Evolutionary conservation across 495 filamentous ascomycete species (phyloP).

Genomic region (Polyplosphaeria fusca): DNA sequence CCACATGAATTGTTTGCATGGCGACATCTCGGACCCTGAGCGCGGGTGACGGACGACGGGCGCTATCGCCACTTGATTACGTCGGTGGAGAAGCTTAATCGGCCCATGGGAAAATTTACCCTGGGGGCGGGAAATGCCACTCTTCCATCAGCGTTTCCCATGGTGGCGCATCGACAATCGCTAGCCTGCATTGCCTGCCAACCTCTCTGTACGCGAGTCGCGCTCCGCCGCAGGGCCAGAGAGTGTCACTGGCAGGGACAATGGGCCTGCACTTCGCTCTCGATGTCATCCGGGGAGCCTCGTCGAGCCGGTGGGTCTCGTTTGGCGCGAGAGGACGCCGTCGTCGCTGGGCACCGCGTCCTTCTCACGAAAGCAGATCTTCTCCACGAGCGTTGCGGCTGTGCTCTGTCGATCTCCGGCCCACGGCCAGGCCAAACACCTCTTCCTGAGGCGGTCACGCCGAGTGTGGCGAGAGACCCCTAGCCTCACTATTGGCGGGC

Average conservation of each 20-base stretch:
- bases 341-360: too few species aligned
- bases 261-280: too few species aligned
- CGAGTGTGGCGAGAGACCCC: slow-evolving; percentile 9
- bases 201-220: background rate
- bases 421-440: background rate
- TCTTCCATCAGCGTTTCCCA: slow-evolving; percentile 8
- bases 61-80: slow-evolving; percentile 21
- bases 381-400: slow-evolving; percentile 2
- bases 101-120: background rate
- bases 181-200: background rate
- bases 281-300: too few species aligned
- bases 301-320: too few species aligned
- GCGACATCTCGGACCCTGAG: too few species aligned
- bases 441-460: background rate
- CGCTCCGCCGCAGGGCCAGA: background rate
- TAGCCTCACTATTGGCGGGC: background rate
- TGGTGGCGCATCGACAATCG: slow-evolving; percentile 12
- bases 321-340: too few species aligned
- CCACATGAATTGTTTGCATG: too few species aligned
- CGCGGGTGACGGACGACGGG: background rate
- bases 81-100: slow-evolving; percentile 25
- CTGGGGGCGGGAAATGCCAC: slow-evolving; percentile 6
- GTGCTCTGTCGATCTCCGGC: slow-evolving; percentile 6
- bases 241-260: too few species aligned
- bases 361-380: too few species aligned